These are phyloP conservation scores for Cicer yamashitae DNA, from an alignment of 306 rosid genomes.

Conservation along the genomic window DNA sequence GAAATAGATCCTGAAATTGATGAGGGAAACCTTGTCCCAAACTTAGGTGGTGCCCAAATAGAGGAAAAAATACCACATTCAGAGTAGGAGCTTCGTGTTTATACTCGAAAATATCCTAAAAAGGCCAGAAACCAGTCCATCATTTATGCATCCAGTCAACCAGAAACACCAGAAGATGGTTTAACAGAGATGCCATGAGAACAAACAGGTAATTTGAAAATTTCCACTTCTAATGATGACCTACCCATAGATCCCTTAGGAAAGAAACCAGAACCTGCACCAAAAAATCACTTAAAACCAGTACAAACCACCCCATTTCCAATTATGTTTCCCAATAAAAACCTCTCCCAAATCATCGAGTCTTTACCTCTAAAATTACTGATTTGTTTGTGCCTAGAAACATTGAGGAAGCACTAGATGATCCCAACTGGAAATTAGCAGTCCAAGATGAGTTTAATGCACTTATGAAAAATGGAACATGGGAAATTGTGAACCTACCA, in stretches of 20 bases:
- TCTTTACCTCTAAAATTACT: neutral
- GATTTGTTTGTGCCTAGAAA: slow-evolving; percentile 13
- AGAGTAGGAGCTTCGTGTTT: slow-evolving; percentile 5
- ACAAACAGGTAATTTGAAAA: neutral
- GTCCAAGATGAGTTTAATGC: neutral
- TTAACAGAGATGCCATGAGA: neutral
- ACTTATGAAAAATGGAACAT: no score
- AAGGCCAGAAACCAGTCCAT: neutral
- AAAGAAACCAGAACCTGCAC: slow-evolving; percentile 15
- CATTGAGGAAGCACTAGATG: slow-evolving; percentile 32
- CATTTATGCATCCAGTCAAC: slow-evolving; percentile 2
- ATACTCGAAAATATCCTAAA: neutral
- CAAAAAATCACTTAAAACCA: neutral
- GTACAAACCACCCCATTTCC: slow-evolving; percentile 23
- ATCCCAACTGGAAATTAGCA: neutral
- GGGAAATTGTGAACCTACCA: neutral
- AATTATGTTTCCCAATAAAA: neutral
- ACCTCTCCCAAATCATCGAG: neutral
- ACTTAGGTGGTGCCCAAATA: neutral
- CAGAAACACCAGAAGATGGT: neutral
- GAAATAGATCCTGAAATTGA: neutral
- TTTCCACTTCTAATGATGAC: neutral
- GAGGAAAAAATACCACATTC: slow-evolving; percentile 13
- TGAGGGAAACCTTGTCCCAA: neutral
- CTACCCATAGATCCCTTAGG: slow-evolving; percentile 1